Evolutionary conservation across 495 filamentous ascomycete species (phyloP), one percentile per base, ranked within the genome.

Genomic region (Penicillium taxi): DNA sequence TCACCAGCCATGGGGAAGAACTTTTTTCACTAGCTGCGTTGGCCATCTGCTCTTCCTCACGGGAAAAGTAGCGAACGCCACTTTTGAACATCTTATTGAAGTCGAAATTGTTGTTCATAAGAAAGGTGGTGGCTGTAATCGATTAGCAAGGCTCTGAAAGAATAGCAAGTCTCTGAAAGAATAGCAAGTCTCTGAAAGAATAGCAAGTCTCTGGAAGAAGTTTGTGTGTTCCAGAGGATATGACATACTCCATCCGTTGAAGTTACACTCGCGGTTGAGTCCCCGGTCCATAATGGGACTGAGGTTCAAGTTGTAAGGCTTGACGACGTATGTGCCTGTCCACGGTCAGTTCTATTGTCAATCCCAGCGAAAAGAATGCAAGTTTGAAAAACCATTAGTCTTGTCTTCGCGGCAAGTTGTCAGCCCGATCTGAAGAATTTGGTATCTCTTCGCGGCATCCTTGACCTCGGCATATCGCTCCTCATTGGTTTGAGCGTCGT

Each of bases 341-440:
- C 1, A 9, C 38, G 17, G 23, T 37, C 44, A 41, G 40, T 44
- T 44, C n/a, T n/a, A n/a, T 8, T 8, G 35, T 26, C 23, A 12
- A 14, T 34, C 14, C 7, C 31, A 11, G 9, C 9, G 4, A 9
- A 22, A 12, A 33, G 4, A 2, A 2, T 11, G 3, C 4, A 22
- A 16, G n/a, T n/a, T 24, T 15, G 11, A 14, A 1, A 15, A 35
- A 67, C 72, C 68, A 31, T 55, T 53, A 1, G 71, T 52, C 9
- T 55, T 33, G 37, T 80, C 71, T 40, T 79, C 75, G 28, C 67
- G 55, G 23, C 75, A 72, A 37, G 77, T 76, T 0, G 82, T 87
- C 37, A 94, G 54, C 1, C 86, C 86, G 28, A 94, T 49, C 52
- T 94, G 86, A 1, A 91, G 56, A 16, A 89, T 67, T 44, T 82